phyloP scores from a whole-genome alignment of 164 flowering plant species.

The Macadamia tetraphylla region DNA sequence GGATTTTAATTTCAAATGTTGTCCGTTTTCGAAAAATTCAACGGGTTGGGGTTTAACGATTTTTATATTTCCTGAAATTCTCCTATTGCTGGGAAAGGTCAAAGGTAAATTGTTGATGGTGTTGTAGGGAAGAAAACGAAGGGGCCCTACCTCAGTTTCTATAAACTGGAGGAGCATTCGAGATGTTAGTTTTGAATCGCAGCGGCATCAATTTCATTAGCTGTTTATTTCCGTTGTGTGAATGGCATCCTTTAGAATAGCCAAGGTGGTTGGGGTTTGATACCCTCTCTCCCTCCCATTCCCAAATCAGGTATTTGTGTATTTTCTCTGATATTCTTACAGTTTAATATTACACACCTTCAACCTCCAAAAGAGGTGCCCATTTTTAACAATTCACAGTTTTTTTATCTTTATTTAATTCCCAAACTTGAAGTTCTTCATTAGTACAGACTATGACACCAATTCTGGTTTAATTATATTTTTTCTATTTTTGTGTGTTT shows the following conservation, averaged over 20 bases:
- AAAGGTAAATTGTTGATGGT: conserved; percentile 9
- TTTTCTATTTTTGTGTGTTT: background rate
- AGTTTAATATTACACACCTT: background rate
- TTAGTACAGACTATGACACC: no score
- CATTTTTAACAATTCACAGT: no score
- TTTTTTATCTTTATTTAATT: no score
- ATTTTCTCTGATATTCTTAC: background rate
- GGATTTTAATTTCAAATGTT: background rate
- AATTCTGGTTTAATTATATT: background rate
- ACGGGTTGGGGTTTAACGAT: background rate
- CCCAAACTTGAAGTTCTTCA: no score
- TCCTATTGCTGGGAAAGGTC: conserved; percentile 16
- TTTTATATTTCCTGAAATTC: background rate
- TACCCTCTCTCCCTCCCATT: conserved; percentile 13
- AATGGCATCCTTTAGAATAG: conserved; percentile 78
- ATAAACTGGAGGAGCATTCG: conserved; percentile 41
- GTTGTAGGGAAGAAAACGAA: conserved; percentile 4
- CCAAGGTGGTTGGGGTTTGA: conserved; percentile 27
- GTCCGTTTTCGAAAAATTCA: conserved; percentile 4
- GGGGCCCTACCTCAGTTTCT: conserved; percentile 4
- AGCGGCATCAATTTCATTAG: conserved; percentile 27
- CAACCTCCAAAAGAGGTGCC: background rate
- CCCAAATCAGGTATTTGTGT: conserved; percentile 3
- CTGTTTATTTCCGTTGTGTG: conserved; percentile 52
- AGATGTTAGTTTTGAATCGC: conserved; percentile 45